Evolutionary conservation across 805 yeast species (phyloP), one percentile per base, ranked within the genome.

Genomic region (Yarrowia divulgata): DNA sequence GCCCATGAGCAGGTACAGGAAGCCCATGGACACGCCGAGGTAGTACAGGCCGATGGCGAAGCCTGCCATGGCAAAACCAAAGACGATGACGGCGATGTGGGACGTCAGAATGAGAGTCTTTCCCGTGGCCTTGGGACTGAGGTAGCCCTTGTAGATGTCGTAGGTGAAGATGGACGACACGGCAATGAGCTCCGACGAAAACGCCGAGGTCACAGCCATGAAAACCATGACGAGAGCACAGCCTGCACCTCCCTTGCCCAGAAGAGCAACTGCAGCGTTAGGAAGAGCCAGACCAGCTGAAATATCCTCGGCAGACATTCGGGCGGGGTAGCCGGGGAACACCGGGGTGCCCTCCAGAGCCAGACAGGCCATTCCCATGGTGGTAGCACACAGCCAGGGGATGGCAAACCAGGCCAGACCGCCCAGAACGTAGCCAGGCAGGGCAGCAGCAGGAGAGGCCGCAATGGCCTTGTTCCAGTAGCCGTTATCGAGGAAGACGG

Each of bases 361-460:
- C 69, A 90, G 79, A 67, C 91, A 91, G 23, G 93, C 91, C n/a
- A 92, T 80, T 13, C 97, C 97, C 90, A 91, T 84, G 8, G 96
- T 90, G 1, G 94, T 88, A 16, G 97, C 90, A 66, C 87, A 84
- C 69, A 90, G 84, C 82, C 88, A 89, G 58, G 97, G 97, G 72
- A 93, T 88, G 8, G 97, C 93, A 76, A 91, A 89, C 97, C 97
- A 93, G 0, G 94, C 90, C 55, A 93, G 78, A 37, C 97, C 97
- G 70, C 97, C 97, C 70, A 90, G 79, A 34, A 91, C 87, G 78
- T 93, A 93, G 29, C 97, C 97, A 8, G 95, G 94, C 73, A 92
- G 81, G 39, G 96, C 91, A 57, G 95, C 88, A 12, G 87, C 90
- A 29, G 97, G 96, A 71, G 89, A 84, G 9, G 94, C 88, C 37